Evolutionary conservation across 805 yeast genomes (phyloP).

Genomic region (Myxozyma kluyveri): DNA sequence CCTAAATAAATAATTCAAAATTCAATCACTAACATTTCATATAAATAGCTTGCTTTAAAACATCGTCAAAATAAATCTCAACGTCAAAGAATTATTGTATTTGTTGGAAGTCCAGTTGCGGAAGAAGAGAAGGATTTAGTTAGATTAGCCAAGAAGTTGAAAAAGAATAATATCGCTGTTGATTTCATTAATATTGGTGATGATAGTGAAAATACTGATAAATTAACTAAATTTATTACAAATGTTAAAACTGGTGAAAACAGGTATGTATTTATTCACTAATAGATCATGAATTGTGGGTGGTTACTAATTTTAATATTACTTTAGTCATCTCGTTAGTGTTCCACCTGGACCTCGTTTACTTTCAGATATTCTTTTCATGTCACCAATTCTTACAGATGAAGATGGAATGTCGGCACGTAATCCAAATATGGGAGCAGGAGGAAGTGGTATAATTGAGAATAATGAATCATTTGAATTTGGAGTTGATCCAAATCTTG

Average conservation of each 20-base stretch:
- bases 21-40: neutral
- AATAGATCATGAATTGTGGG: neutral
- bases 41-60: slow-evolving; percentile 72
- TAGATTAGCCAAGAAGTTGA: slow-evolving; percentile 84
- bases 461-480: slow-evolving; percentile 50
- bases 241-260: slow-evolving; percentile 68
- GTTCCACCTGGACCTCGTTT: slow-evolving; percentile 85
- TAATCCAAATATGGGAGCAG: slow-evolving; percentile 45
- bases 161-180: slow-evolving; percentile 85
- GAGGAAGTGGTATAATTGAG: slow-evolving; percentile 33
- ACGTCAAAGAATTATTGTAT: slow-evolving; percentile 82
- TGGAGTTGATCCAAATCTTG: slow-evolving; percentile 84
- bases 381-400: slow-evolving; percentile 69
- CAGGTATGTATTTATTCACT: slow-evolving; percentile 30
- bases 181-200: slow-evolving; percentile 94
- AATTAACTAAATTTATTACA: slow-evolving; percentile 74
- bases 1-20: neutral
- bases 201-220: slow-evolving; percentile 68
- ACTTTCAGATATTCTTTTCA: slow-evolving; percentile 74
- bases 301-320: neutral
- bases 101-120: slow-evolving; percentile 81
- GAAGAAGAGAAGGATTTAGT: slow-evolving; percentile 71
- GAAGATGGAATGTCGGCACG: slow-evolving; percentile 52
- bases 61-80: slow-evolving; percentile 95
- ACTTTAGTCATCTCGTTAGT: slow-evolving; percentile 68